Base-by-base conservation (phyloP, 768 basidiomycete genomes). In the Clitopilus hobsonii region DNA sequence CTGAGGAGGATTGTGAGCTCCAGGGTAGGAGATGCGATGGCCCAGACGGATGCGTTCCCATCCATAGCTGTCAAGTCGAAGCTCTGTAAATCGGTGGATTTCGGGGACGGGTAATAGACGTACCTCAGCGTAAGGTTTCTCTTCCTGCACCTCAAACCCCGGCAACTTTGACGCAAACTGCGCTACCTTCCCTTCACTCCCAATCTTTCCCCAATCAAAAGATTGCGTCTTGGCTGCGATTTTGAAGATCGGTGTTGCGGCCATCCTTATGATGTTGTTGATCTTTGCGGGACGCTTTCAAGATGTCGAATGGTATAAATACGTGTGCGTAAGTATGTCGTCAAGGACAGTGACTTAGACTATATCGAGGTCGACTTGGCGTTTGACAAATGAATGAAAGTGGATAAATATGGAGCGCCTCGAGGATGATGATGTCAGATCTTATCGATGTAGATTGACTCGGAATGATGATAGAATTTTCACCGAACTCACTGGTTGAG, bases 151-250 rank as follows among this genome's bases (percentile, higher is more conserved):
- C 10, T 66, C 61, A 68, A 94, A 93, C 6, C 76, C 83, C 3
- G 86, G 79, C 3, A 89, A 68, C 49, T 74, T 76, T 41, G 82
- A 80, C 0, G 89, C 91, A 51, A 91, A 85, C 65, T 92, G 86
- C 5, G 96, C 94, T n/a, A 91, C 97, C 67, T 91, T 89, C 58
- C 91, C 91, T 16, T 74, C 74, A 11, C 71, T 72, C 3, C 96
- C 96, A 14, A 82, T 72, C 74, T 91, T 94, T 18, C 96, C 96
- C 96, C 96, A 99, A 66, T 94, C 92, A 67, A 98, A 98, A 57
- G 85, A 80, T 67, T 98, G 94, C 1, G 84, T 82, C 6, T 92
- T 95, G 2, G 93, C 91, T 4, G 77, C 62, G 62, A 98, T 80
- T 69, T 87, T 89, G 75, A 97, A 94, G 14, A 93, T 84, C 1